These are phyloP conservation scores for Jacaranda copaia DNA, from an alignment of 257 asterid species.

Conservation along the genomic window DNA sequence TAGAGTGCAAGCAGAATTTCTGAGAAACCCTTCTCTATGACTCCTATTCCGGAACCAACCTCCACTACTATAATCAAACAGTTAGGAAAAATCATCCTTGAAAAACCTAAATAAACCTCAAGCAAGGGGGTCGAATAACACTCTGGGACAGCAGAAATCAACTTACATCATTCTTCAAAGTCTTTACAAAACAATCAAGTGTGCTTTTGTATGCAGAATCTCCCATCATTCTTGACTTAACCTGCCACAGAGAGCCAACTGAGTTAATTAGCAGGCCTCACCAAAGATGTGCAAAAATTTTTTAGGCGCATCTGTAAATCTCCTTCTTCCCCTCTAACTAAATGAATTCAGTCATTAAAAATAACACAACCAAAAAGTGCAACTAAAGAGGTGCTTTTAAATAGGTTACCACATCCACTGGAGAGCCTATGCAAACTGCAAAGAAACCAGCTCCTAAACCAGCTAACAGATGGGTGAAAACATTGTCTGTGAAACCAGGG, in stretches of 20 bases:
- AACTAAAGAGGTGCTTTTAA: slow-evolving; percentile 6
- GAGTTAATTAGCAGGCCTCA: slow-evolving; percentile 31
- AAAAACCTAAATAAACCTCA: slow-evolving; percentile 13
- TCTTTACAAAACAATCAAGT: slow-evolving; percentile 91
- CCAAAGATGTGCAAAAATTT: slow-evolving; percentile 7
- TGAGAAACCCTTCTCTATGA: slow-evolving; percentile 11
- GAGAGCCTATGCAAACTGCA: slow-evolving; percentile 98
- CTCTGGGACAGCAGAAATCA: slow-evolving; percentile 6
- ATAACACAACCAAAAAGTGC: background rate
- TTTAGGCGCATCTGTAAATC: background rate
- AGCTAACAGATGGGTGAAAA: slow-evolving; percentile 81
- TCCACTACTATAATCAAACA: background rate
- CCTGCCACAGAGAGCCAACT: slow-evolving; percentile 56
- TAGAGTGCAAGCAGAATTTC: background rate
- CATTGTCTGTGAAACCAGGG: slow-evolving; percentile 97
- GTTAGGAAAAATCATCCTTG: background rate
- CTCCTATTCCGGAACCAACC: slow-evolving; percentile 15
- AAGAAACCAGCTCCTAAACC: slow-evolving; percentile 98
- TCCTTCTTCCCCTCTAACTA: background rate
- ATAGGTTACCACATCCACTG: slow-evolving; percentile 90
- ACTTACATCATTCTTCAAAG: slow-evolving; percentile 92
- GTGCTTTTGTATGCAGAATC: slow-evolving; percentile 88
- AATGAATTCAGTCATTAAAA: background rate
- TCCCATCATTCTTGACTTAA: slow-evolving; percentile 98
- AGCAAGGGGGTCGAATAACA: slow-evolving; percentile 3